Evolutionary conservation across 768 basidiomycete species (phyloP).

Genomic region (Astraeus odoratus): DNA sequence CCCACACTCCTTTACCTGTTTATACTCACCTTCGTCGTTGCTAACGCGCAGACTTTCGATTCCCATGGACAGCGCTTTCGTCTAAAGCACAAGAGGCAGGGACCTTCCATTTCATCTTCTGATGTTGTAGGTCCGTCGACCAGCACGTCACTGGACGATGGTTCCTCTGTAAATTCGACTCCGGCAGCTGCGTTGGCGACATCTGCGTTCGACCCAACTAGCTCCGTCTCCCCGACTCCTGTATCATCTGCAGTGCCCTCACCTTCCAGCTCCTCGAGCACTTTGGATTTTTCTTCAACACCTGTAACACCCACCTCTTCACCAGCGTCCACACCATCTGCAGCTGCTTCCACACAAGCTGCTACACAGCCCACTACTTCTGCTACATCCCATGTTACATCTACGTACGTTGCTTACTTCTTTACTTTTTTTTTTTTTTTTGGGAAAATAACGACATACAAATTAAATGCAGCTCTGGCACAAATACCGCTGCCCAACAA

Average conservation of each 20-base stretch:
- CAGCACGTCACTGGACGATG: background rate
- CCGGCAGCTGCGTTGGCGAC: background rate
- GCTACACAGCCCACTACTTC: background rate
- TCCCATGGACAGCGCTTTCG: background rate
- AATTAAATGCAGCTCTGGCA: constrained; percentile 1
- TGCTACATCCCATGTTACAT: background rate
- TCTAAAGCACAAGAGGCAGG: background rate
- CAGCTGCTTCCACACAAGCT: background rate
- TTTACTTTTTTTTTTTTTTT: background rate
- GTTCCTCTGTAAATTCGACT: background rate
- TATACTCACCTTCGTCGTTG: constrained; percentile 4
- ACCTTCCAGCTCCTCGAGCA: background rate
- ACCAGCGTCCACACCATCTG: background rate
- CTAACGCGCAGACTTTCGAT: background rate
- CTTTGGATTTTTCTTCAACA: background rate
- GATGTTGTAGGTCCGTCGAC: background rate
- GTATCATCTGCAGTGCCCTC: background rate
- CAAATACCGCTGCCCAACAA: background rate
- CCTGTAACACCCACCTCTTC: background rate
- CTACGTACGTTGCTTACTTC: background rate
- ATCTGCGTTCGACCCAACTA: background rate
- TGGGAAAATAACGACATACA: background rate
- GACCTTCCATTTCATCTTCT: background rate
- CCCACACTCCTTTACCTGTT: constrained; percentile 10
- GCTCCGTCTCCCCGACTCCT: background rate